phyloP scores from a whole-genome alignment of 768 basidiomycete species.

The Tulasnella sp. region DNA sequence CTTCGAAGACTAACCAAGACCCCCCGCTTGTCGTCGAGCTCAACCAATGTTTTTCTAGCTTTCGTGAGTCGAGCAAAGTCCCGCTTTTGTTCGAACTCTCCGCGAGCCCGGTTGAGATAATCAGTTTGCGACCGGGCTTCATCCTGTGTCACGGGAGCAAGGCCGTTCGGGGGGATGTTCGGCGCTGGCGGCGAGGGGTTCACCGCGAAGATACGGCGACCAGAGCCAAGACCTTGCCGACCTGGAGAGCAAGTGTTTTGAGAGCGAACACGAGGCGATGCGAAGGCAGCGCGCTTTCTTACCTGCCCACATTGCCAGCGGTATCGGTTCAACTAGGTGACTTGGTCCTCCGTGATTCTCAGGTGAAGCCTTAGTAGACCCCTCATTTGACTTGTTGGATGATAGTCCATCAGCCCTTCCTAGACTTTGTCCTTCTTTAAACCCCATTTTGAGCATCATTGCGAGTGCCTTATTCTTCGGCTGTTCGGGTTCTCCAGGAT shows the following conservation, averaged over 20 bases:
- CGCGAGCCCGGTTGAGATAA: conserved; percentile 70
- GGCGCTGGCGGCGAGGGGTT: conserved; percentile 70
- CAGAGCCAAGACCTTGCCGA: conserved; percentile 62
- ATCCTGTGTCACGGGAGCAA: conserved; percentile 4
- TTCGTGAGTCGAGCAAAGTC: conserved; percentile 71
- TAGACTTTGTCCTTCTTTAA: conserved; percentile 79
- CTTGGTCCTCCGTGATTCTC: conserved; percentile 25
- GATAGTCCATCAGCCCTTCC: conserved; percentile 45
- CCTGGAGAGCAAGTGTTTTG: conserved; percentile 52
- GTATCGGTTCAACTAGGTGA: conserved; percentile 69
- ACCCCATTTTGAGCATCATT: conserved; percentile 96
- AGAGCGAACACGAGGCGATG: neutral
- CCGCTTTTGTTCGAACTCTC: conserved; percentile 75
- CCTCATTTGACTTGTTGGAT: conserved; percentile 39
- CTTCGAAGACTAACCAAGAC: conserved; percentile 55
- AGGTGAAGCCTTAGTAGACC: conserved; percentile 30
- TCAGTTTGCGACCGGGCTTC: conserved; percentile 18
- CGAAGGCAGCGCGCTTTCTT: conserved; percentile 40
- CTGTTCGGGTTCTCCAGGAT: neutral
- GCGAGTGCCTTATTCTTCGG: conserved; percentile 71
- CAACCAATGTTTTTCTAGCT: conserved; percentile 73
- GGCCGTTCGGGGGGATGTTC: conserved; percentile 47
- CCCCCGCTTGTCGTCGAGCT: conserved; percentile 71
- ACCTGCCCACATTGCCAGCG: conserved; percentile 84
- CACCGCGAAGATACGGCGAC: conserved; percentile 64